Conservation (phyloP, 2,329 filamentous ascomycete genomes). For the Sporothrix globosa region DNA sequence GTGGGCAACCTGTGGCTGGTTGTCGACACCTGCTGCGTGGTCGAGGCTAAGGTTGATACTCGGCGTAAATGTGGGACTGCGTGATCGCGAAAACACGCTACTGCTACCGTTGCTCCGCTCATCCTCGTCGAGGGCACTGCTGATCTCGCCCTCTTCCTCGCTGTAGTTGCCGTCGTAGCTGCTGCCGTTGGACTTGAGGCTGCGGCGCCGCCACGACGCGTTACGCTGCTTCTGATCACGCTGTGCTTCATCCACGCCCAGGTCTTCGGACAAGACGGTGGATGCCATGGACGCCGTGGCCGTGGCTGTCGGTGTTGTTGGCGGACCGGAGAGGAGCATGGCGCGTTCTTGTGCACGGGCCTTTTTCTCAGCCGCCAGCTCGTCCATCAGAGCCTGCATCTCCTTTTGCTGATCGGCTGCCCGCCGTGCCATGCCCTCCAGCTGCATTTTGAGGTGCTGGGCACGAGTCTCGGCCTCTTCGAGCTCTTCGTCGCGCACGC, state of each 20-base stretch:
- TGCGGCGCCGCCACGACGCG: slow-evolving; percentile 41
- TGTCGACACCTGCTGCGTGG: slow-evolving; percentile 31
- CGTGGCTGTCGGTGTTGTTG: slow-evolving; percentile 29
- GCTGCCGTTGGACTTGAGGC: slow-evolving; percentile 49
- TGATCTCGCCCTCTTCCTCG: slow-evolving; percentile 45
- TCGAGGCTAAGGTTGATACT: slow-evolving; percentile 35
- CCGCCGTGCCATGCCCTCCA: slow-evolving; percentile 61
- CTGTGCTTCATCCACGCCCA: slow-evolving; percentile 56
- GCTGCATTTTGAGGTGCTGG: slow-evolving; percentile 59
- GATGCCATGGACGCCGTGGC: slow-evolving; percentile 34
- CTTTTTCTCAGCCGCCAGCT: slow-evolving; percentile 56
- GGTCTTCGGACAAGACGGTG: slow-evolving; percentile 52
- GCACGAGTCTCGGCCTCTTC: slow-evolving; percentile 59
- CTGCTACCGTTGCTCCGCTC: slow-evolving; percentile 53
- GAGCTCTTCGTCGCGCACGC: slow-evolving; percentile 57
- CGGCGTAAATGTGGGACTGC: slow-evolving; percentile 58
- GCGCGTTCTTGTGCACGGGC: slow-evolving; percentile 48
- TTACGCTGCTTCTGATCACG: slow-evolving; percentile 46
- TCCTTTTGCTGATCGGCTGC: slow-evolving; percentile 58
- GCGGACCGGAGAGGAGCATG: slow-evolving; percentile 39
- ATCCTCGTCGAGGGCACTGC: slow-evolving; percentile 51
- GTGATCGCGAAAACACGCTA: slow-evolving; percentile 64
- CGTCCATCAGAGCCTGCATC: slow-evolving; percentile 51
- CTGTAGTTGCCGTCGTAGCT: slow-evolving; percentile 51
- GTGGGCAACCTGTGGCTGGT: slow-evolving; percentile 32